Percentiles rank a stretch among this genome's conserved stretches.
phyloP scores from a whole-genome alignment of 257 asterid species.

The Plectranthus barbatus region DNA sequence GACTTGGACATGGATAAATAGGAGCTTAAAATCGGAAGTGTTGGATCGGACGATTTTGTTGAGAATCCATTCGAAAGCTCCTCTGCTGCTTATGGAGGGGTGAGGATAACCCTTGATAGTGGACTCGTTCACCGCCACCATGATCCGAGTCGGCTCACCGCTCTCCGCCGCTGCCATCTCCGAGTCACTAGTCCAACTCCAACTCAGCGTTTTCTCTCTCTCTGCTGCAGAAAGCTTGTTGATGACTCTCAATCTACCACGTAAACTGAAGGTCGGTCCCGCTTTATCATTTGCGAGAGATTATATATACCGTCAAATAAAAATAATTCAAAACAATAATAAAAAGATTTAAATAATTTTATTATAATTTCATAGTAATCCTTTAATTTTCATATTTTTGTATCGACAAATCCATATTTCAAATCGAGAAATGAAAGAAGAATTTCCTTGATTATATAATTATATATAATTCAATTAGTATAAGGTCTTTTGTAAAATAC shows the following conservation, averaged over 20 bases:
- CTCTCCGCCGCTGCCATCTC: conserved; percentile 34
- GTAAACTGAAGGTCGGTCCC: not conserved
- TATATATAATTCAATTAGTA: no score
- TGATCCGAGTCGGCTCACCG: conserved; percentile 55
- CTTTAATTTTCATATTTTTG: no score
- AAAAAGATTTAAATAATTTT: no score
- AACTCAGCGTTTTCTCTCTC: not conserved
- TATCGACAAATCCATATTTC: no score
- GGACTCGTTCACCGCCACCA: conserved; percentile 80
- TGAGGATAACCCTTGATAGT: conserved; percentile 80
- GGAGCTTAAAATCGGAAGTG: conserved; percentile 54
- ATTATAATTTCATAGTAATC: no score
- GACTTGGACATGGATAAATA: conserved; percentile 74
- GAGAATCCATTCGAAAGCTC: conserved; percentile 84
- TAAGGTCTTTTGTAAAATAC: no score
- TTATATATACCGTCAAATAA: no score
- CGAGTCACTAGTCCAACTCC: conserved; percentile 9
- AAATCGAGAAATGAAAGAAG: no score
- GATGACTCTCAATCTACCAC: not conserved
- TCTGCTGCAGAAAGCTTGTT: not conserved
- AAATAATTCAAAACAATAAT: no score
- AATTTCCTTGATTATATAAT: no score
- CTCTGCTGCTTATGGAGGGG: conserved; percentile 73
- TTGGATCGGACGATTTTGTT: conserved; percentile 64
- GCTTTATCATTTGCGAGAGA: not conserved